Conservation (phyloP, 495 filamentous ascomycete genomes). For the Podospora fimiseda region DNA sequence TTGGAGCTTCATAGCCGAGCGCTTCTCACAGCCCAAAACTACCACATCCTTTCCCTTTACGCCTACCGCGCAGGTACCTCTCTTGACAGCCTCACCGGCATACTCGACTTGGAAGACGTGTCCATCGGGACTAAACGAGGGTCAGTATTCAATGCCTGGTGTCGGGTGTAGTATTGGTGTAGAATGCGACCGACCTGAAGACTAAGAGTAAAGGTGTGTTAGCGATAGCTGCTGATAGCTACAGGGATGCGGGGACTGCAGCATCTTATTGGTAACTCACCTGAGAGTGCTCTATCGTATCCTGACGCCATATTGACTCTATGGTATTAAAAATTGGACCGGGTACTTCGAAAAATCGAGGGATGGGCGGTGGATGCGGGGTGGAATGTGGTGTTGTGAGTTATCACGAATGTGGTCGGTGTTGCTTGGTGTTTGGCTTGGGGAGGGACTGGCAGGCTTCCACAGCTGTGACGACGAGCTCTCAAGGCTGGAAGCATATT, state of each 20-base stretch:
- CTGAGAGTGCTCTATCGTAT: slow-evolving; percentile 92
- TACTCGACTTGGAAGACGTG: slow-evolving; percentile 99
- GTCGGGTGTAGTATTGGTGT: slow-evolving; percentile 1
- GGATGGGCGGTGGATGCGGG: not conserved
- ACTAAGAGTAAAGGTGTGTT: slow-evolving; percentile 44
- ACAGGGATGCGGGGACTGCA: slow-evolving; percentile 1
- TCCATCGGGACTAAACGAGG: slow-evolving; percentile 73
- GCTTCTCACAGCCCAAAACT: slow-evolving; percentile 95
- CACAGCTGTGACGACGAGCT: slow-evolving; percentile 21
- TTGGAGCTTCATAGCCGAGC: slow-evolving; percentile 98
- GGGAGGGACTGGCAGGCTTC: slow-evolving; percentile 11
- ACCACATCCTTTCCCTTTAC: slow-evolving; percentile 94
- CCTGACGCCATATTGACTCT: slow-evolving; percentile 62
- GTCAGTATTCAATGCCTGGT: slow-evolving; percentile 28
- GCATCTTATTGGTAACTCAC: slow-evolving; percentile 48
- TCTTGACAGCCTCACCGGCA: slow-evolving; percentile 95
- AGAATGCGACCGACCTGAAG: slow-evolving; percentile 53
- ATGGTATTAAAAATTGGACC: not conserved
- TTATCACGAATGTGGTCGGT: slow-evolving; percentile 1
- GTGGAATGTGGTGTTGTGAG: not conserved
- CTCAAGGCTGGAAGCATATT: not conserved
- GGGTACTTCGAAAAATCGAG: not conserved
- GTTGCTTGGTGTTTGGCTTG: slow-evolving; percentile 7
- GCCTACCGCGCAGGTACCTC: slow-evolving; percentile 96
- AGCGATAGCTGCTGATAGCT: slow-evolving; percentile 26